Base-by-base conservation (phyloP, 176 grass and related monocot genomes). In the Cymbopogon citratus region DNA sequence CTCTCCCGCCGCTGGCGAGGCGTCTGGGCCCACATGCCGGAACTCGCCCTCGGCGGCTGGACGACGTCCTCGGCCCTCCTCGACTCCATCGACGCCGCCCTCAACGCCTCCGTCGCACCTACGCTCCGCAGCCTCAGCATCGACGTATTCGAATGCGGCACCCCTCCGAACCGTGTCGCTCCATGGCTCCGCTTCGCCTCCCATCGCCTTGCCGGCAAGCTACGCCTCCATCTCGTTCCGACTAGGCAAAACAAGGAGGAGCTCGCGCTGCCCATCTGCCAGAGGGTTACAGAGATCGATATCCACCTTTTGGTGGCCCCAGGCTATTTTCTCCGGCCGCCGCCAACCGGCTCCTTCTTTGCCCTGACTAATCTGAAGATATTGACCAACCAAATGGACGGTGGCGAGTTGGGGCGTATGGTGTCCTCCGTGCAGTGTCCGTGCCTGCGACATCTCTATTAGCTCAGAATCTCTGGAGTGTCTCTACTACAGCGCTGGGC, bases 321-420 rank as follows among this genome's bases (percentile, higher is more conserved):
- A n/a, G 0, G 9, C 43, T 13, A 1, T 36, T 21, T 34, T 67
- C n/a, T n/a, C n/a, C 33, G 64, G 16, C 31, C 3, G 64, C 64
- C 33, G 7, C 31, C 33, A 7, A 10, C 31, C 2, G 31, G 64
- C 6, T 67, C 64, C 64, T 67, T 67, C 64, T 21, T 13, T 6
- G 64, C 33, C 0, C 31, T 67, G 15, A 67, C 64, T 7, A 3
- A 10, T 19, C 64, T 67, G 64, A 8, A 1, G 6, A 10, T 67
- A 36, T 0, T 0, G 1, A 0, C 2, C 15, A 0, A 2, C 64
- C 0, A 9, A 1, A 36, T 67, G 16, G 33, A 67, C 33, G 31
- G 64, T 8, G 16, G 64, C 33, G 64, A 67, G 31, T 8, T 67
- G 31, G 64, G 31, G 16, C 64, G 64, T 33, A 0, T 67, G 6